Base-by-base conservation (phyloP, 2,329 filamentous ascomycete genomes). In the Pseudogymnoascus sp. region DNA sequence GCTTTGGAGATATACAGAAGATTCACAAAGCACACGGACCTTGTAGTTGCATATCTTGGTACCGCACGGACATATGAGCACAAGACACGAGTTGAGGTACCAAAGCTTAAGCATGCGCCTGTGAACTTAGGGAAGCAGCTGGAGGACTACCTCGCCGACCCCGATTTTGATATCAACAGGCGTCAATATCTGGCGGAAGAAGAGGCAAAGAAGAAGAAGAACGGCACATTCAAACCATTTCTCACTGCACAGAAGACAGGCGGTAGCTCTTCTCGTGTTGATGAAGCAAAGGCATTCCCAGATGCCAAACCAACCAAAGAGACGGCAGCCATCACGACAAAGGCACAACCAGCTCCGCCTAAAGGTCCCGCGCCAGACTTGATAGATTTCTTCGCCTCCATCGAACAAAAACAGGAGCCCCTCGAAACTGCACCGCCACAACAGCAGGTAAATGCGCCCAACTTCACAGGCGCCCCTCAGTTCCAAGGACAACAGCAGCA, bases 101-200 rank as follows among this genome's bases (percentile, higher is more conserved):
- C 95, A 8, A 97, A 96, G 78, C 83, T 99, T 68, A 97, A 97
- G 78, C 95, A 99, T 74, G 95, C 95, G 5, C 96, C 95, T 1
- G 93, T 96, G 1, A 96, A 95, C 72, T 77, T 99, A 61, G 90
- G 91, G 14, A 88, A 88, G 25, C 91, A 96, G 62, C 82, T 99
- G 25, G 92, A 97, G 74, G 95, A 99, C 69, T 97, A 99, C 72
- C 79, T 99, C 52, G 88, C 93, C 66, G 95, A 99, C 71, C 87
- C 91, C 2, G 95, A 99, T 74, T 99, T 99, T 70, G 95, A 99
- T 69, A 83, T 93, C 62, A 95, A 97, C 69, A 84, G 95, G 65
- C 83, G 92, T 69, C 95, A 99, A 73, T 99, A 96, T 71, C 78
- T 97, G 60, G 90, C 91, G 1, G 91, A 96, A 72, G 88, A 93